A percentile compares a stretch with the other conserved stretches of the same genome.
These are phyloP conservation scores for Phoma herbarum DNA, from an alignment of 2,329 filamentous ascomycete species.

Conservation along the genomic window DNA sequence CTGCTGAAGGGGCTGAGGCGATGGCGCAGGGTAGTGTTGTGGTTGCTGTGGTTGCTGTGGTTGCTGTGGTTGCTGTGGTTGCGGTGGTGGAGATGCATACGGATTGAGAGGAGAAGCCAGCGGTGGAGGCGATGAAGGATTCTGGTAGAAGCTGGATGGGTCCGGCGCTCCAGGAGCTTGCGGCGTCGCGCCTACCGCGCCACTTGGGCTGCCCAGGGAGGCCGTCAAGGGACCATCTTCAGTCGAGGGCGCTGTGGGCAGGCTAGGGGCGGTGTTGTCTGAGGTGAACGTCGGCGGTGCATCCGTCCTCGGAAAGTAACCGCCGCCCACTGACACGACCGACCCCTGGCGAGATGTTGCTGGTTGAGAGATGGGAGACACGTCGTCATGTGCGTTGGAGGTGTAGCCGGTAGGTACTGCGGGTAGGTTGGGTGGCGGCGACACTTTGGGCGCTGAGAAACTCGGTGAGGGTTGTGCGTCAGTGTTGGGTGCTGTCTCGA, in stretches of 20 bases:
- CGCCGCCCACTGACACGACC: slow-evolving; percentile 58
- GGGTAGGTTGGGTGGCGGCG: slow-evolving; percentile 50
- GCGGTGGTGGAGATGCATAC: slow-evolving; percentile 33
- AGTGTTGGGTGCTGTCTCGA: slow-evolving; percentile 69
- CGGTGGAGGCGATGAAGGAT: slow-evolving; percentile 48
- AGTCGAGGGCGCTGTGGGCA: slow-evolving; percentile 49
- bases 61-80: slow-evolving; percentile 25
- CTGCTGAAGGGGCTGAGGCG: slow-evolving; percentile 24
- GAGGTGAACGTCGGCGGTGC: slow-evolving; percentile 59
- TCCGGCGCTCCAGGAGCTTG: slow-evolving; percentile 37
- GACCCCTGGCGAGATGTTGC: slow-evolving; percentile 57
- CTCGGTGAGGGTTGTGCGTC: slow-evolving; percentile 56
- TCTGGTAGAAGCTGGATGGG: slow-evolving; percentile 46
- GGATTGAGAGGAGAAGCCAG: slow-evolving; percentile 33
- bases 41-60: slow-evolving; percentile 13
- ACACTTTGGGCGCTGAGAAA: slow-evolving; percentile 55
- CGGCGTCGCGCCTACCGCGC: slow-evolving; percentile 4
- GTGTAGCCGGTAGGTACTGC: slow-evolving; percentile 44
- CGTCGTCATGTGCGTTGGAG: slow-evolving; percentile 55
- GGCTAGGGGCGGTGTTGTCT: slow-evolving; percentile 44
- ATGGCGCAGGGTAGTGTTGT: slow-evolving; percentile 16
- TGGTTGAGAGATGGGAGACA: slow-evolving; percentile 63
- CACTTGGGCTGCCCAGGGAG: slow-evolving; percentile 11
- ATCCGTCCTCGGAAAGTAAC: slow-evolving; percentile 63
- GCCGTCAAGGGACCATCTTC: slow-evolving; percentile 37